These are phyloP conservation scores for Fusarium tuaranense DNA, from an alignment of 2,329 filamentous ascomycete species.

Conservation along the genomic window DNA sequence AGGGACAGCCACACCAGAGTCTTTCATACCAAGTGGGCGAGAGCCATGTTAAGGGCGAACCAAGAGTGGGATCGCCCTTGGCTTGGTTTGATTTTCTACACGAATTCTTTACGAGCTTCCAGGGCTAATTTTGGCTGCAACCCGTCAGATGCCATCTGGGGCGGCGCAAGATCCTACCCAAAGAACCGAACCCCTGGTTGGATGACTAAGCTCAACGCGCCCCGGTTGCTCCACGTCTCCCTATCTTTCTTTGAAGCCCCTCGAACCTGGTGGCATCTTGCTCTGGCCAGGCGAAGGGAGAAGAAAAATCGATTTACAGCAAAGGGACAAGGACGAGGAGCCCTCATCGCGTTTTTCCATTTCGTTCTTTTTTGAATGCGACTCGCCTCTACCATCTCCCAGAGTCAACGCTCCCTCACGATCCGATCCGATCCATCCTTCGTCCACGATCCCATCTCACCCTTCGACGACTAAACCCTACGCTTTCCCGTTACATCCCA, in stretches of 20 bases:
- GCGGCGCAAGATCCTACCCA: slow-evolving; percentile 11
- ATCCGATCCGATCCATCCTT: not conserved
- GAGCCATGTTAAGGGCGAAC: no score
- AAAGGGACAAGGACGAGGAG: slow-evolving; percentile 4
- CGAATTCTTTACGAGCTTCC: slow-evolving; percentile 25
- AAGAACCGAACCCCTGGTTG: slow-evolving; percentile 9
- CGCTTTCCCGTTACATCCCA: slow-evolving; percentile 23
- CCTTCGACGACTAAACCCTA: slow-evolving; percentile 14
- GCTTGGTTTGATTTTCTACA: slow-evolving; percentile 18
- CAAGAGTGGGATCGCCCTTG: not conserved
- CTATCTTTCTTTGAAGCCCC: slow-evolving; percentile 31
- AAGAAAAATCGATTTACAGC: slow-evolving; percentile 26
- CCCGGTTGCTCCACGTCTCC: slow-evolving; percentile 35
- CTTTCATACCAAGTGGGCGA: slow-evolving; percentile 8
- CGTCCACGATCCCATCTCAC: slow-evolving; percentile 4
- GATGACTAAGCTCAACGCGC: slow-evolving; percentile 32
- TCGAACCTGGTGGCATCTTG: slow-evolving; percentile 29
- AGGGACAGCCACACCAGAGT: not conserved
- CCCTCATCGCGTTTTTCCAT: slow-evolving; percentile 2
- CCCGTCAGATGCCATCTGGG: slow-evolving; percentile 9
- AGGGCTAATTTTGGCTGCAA: slow-evolving; percentile 18
- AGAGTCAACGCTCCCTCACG: not conserved
- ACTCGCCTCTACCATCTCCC: not conserved
- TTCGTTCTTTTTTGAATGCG: slow-evolving; percentile 7
- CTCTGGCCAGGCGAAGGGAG: slow-evolving; percentile 34